Evolutionary conservation across 352 stramenopile genomes (phyloP).

Genomic region (Phytophthora palmivora): DNA sequence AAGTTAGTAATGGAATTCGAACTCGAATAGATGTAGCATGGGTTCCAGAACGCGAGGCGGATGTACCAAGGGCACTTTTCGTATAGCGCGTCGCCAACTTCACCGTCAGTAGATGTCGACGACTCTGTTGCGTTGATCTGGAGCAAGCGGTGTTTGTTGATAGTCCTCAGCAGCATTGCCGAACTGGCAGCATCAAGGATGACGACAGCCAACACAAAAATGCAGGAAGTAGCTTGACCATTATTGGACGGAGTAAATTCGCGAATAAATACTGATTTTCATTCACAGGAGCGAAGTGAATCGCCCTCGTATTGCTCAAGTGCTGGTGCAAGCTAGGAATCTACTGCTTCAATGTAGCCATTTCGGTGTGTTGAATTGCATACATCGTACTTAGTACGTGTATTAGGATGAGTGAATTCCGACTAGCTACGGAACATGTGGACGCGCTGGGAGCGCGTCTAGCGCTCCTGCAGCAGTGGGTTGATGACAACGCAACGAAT

Average conservation of each 20-base stretch:
- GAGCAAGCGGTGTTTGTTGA: not conserved
- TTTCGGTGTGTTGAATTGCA: not conserved
- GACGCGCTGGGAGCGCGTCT: constrained; percentile 52
- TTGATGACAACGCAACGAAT: not conserved
- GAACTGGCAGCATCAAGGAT: not conserved
- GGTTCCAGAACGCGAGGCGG: constrained; percentile 22
- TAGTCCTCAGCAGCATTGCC: not conserved
- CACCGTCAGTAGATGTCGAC: not conserved
- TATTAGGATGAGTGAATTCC: constrained; percentile 61
- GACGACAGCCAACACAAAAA: not conserved
- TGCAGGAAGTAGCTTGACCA: constrained; percentile 14
- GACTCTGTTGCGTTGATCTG: not conserved
- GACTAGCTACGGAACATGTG: constrained; percentile 46
- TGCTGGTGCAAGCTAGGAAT: not conserved
- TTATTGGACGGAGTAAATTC: constrained; percentile 2
- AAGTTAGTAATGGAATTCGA: too few relatives aligned
- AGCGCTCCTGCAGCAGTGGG: constrained; percentile 31
- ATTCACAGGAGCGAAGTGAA: not conserved
- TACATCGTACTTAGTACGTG: constrained; percentile 7
- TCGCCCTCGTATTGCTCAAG: not conserved
- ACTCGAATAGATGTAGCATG: constrained; percentile 2
- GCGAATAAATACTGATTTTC: not conserved
- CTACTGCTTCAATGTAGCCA: constrained; percentile 4
- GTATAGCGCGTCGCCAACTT: not conserved
- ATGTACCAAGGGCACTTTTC: constrained; percentile 21